phyloP scores from a whole-genome alignment of 371 early-diverging fungal genomes.

The Lichtheimia hyalospora region DNA sequence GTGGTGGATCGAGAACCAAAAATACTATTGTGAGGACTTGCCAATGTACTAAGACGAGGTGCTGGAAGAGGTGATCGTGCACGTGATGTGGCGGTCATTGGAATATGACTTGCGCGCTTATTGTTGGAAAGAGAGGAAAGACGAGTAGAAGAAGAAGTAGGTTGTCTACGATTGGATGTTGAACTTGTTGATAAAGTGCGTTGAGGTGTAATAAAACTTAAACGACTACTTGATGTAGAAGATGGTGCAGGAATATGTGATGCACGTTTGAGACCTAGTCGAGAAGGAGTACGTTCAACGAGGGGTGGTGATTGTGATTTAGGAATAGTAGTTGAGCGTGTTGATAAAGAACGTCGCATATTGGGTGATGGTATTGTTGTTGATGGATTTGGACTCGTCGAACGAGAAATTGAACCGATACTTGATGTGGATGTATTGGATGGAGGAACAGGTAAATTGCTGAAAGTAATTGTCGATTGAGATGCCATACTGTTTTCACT shows the following conservation, averaged over 20 bases:
- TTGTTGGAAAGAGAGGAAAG: conserved; percentile 4
- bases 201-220: conserved; percentile 5
- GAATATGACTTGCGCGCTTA: conserved; percentile 18
- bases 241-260: conserved; percentile 51
- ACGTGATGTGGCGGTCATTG: conserved; percentile 9
- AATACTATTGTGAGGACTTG: conserved; percentile 6
- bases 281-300: conserved; percentile 3
- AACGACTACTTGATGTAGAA: background rate
- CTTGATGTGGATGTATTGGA: conserved; percentile 32
- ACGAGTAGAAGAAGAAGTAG: conserved; percentile 2
- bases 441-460: conserved; percentile 16
- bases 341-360: conserved; percentile 21
- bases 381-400: background rate
- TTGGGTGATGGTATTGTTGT: conserved; percentile 14
- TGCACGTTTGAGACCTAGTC: conserved; percentile 30
- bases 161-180: background rate
- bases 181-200: conserved; percentile 9
- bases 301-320: conserved; percentile 18
- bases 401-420: conserved; percentile 3
- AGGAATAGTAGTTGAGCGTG: conserved; percentile 28
- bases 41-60: background rate
- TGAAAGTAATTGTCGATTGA: conserved; percentile 37
- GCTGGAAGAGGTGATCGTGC: conserved; percentile 8
- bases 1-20: conserved; percentile 4
- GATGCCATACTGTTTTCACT: conserved; percentile 47